These are phyloP conservation scores for Daldinia childiae DNA, from an alignment of 495 filamentous ascomycete genomes.

Conservation along the genomic window DNA sequence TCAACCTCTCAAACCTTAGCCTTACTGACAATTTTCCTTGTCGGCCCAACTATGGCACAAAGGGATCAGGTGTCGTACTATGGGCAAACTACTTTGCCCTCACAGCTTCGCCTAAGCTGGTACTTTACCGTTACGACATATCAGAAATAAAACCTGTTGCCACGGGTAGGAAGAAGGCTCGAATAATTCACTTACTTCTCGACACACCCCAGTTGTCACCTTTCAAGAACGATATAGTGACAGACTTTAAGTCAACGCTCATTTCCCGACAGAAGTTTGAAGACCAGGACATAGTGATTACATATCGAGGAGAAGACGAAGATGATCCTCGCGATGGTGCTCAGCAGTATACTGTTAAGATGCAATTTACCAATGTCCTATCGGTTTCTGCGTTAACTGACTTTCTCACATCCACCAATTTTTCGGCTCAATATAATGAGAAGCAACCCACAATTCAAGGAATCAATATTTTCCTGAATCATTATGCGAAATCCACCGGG, in stretches of 20 bases:
- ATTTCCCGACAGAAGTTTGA: constrained; percentile 55
- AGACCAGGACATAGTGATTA: constrained; percentile 42
- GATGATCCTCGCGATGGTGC: constrained; percentile 49
- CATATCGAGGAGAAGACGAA: constrained; percentile 33
- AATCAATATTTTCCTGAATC: constrained; percentile 50
- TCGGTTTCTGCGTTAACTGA: constrained; percentile 56
- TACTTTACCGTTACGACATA: constrained; percentile 57
- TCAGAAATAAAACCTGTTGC: constrained; percentile 44
- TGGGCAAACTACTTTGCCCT: constrained; percentile 66
- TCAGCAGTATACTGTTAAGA: constrained; percentile 51
- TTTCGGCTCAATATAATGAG: constrained; percentile 44
- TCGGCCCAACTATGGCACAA: constrained; percentile 63
- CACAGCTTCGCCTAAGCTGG: constrained; percentile 45
- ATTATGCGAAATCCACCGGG: constrained; percentile 38
- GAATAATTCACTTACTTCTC: constrained; percentile 59
- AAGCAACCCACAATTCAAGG: constrained; percentile 52
- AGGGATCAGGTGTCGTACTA: constrained; percentile 53
- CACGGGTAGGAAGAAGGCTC: constrained; percentile 56
- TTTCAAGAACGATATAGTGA: constrained; percentile 52
- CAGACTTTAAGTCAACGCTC: constrained; percentile 61
- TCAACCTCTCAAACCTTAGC: neutral
- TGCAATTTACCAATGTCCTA: constrained; percentile 52
- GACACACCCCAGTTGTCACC: constrained; percentile 41
- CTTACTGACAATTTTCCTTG: constrained; percentile 39
- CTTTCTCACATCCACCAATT: constrained; percentile 58